Conservation (phyloP, 495 filamentous ascomycete species). For the Clavariopsis aquatica region DNA sequence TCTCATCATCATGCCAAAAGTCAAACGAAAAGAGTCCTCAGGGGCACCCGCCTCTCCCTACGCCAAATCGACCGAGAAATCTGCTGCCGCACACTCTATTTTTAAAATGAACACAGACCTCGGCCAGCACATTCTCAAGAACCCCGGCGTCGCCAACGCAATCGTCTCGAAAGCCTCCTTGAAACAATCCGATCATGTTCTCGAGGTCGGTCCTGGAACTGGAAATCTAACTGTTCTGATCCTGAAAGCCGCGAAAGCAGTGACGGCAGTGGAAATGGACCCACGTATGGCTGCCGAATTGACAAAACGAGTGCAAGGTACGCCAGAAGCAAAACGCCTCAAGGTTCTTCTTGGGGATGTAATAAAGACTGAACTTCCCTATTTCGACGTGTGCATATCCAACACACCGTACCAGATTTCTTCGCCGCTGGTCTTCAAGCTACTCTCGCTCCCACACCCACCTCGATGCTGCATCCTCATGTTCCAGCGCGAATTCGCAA, state of each 20-base stretch:
- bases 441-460: slow-evolving; percentile 74
- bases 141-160: slow-evolving; percentile 85
- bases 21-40: slow-evolving; percentile 54
- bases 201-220: slow-evolving; percentile 77
- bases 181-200: slow-evolving; percentile 81
- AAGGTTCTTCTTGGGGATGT: slow-evolving; percentile 90
- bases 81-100: slow-evolving; percentile 68
- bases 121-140: slow-evolving; percentile 94
- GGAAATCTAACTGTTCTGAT: slow-evolving; percentile 89
- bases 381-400: slow-evolving; percentile 87
- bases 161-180: slow-evolving; percentile 87
- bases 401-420: slow-evolving; percentile 98
- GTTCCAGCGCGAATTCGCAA: slow-evolving; percentile 81
- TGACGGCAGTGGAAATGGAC: slow-evolving; percentile 90
- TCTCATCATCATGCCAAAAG: slow-evolving; percentile 50
- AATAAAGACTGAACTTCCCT: slow-evolving; percentile 78
- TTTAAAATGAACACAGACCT: slow-evolving; percentile 84
- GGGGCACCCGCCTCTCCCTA: slow-evolving; percentile 56
- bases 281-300: slow-evolving; percentile 96
- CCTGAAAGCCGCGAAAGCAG: slow-evolving; percentile 75
- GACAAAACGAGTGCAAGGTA: slow-evolving; percentile 90
- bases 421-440: slow-evolving; percentile 87
- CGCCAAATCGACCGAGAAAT: slow-evolving; percentile 51
- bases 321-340: slow-evolving; percentile 73
- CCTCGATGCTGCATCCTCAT: slow-evolving; percentile 82